Percentiles rank a stretch among this genome's conserved stretches.
phyloP scores from a whole-genome alignment of 257 asterid genomes.

The Galeopsis tetrahit region DNA sequence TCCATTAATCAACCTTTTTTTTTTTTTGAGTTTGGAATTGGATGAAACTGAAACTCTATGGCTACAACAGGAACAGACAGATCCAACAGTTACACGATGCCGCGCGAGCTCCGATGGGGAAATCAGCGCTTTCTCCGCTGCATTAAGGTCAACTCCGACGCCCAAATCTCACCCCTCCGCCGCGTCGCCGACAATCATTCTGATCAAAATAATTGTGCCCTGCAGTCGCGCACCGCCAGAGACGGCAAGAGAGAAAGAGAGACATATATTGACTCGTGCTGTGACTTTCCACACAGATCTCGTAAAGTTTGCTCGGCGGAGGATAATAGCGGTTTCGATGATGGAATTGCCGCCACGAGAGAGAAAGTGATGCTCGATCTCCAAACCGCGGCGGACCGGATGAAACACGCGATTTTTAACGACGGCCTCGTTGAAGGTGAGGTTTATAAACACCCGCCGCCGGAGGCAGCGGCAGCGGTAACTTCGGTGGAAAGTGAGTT shows the following conservation, averaged over 20 bases:
- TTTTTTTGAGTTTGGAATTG: too few relatives aligned
- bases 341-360: neutral
- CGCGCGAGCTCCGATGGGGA: constrained; percentile 57
- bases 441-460: neutral
- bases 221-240: neutral
- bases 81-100: constrained; percentile 66
- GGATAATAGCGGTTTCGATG: neutral
- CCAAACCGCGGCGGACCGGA: neutral
- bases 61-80: constrained; percentile 48
- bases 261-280: neutral
- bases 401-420: neutral
- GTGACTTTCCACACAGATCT: neutral
- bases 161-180: constrained; percentile 39
- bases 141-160: constrained; percentile 53
- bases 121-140: constrained; percentile 56
- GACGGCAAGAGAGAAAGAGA: neutral
- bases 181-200: constrained; percentile 28
- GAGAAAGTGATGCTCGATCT: constrained; percentile 1
- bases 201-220: neutral
- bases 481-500: neutral
- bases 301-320: neutral
- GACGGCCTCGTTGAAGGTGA: neutral
- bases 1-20: too few relatives aligned
- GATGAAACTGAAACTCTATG: constrained; percentile 25
- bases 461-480: neutral